phyloP scores from a whole-genome alignment of 306 rosid species.

The Trifolium dubium region DNA sequence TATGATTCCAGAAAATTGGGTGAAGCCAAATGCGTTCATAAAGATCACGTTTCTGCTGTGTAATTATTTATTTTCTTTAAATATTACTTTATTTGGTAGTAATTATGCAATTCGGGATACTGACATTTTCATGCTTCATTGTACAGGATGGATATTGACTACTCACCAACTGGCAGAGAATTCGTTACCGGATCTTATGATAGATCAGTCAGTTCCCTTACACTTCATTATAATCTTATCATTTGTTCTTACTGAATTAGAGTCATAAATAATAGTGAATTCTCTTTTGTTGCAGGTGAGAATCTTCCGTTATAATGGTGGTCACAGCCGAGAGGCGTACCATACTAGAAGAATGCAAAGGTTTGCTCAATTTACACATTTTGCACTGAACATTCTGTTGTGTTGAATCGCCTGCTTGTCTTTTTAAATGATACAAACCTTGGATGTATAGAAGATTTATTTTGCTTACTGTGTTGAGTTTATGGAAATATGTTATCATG shows the following conservation, averaged over 20 bases:
- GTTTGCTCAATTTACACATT: conserved; percentile 44
- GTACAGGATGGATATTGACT: conserved; percentile 92
- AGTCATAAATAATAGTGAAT: not conserved
- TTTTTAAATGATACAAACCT: conserved; percentile 4
- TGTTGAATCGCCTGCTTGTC: conserved; percentile 4
- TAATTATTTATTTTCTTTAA: conserved; percentile 47
- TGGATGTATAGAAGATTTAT: not conserved
- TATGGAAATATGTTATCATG: not conserved
- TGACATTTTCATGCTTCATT: conserved; percentile 24
- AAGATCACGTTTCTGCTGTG: conserved; percentile 97
- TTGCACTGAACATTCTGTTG: conserved; percentile 29
- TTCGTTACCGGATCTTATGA: conserved; percentile 98
- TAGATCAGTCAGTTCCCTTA: conserved; percentile 78
- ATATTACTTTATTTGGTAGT: not conserved
- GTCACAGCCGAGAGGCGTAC: conserved; percentile 95
- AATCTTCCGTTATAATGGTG: conserved; percentile 82
- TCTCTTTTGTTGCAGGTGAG: conserved; percentile 59
- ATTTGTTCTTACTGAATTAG: not conserved
- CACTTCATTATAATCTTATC: conserved; percentile 19
- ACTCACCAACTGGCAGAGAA: conserved; percentile 96
- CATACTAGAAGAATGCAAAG: conserved; percentile 97
- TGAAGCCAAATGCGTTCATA: conserved; percentile 88
- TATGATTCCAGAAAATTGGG: conserved; percentile 74
- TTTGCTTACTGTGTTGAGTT: conserved; percentile 5
- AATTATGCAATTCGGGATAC: not conserved